phyloP scores from a whole-genome alignment of 768 basidiomycete genomes.

The Amanita inopinata region DNA sequence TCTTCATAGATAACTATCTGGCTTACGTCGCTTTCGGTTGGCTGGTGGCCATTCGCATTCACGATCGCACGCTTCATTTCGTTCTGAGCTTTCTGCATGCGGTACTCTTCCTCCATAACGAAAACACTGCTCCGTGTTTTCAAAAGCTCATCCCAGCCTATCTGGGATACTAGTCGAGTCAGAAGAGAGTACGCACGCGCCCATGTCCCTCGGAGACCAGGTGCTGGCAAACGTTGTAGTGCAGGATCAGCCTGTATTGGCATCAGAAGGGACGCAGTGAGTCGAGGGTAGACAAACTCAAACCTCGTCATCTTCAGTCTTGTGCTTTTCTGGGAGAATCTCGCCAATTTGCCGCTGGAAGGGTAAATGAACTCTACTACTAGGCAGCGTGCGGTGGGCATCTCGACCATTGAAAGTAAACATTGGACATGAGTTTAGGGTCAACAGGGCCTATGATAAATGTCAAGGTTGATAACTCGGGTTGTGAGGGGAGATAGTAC shows the following conservation, averaged over 20 bases:
- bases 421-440: slow-evolving; percentile 99
- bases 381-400: slow-evolving; percentile 73
- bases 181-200: slow-evolving; percentile 88
- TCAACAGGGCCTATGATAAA: slow-evolving; percentile 57
- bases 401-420: slow-evolving; percentile 98
- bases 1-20: slow-evolving; percentile 53
- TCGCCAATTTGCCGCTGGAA: slow-evolving; percentile 80
- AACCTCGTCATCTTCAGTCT: slow-evolving; percentile 80
- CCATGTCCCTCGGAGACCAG: slow-evolving; percentile 92
- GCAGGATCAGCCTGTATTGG: slow-evolving; percentile 90
- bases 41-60: slow-evolving; percentile 15
- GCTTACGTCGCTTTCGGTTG: slow-evolving; percentile 21
- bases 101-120: slow-evolving; percentile 99
- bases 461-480: background rate
- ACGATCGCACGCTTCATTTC: slow-evolving; percentile 41
- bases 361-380: slow-evolving; percentile 78
- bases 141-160: slow-evolving; percentile 98
- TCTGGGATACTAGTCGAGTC: slow-evolving; percentile 83
- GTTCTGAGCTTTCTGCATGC: slow-evolving; percentile 83
- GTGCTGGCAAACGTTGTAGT: slow-evolving; percentile 88
- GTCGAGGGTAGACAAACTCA: slow-evolving; percentile 9
- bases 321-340: slow-evolving; percentile 78
- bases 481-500: slow-evolving; percentile 14
- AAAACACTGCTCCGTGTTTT: slow-evolving; percentile 92
- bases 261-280: too few species aligned